Conservation (phyloP, 2,329 filamentous ascomycete genomes). For the Pestalotiopsis fici region DNA sequence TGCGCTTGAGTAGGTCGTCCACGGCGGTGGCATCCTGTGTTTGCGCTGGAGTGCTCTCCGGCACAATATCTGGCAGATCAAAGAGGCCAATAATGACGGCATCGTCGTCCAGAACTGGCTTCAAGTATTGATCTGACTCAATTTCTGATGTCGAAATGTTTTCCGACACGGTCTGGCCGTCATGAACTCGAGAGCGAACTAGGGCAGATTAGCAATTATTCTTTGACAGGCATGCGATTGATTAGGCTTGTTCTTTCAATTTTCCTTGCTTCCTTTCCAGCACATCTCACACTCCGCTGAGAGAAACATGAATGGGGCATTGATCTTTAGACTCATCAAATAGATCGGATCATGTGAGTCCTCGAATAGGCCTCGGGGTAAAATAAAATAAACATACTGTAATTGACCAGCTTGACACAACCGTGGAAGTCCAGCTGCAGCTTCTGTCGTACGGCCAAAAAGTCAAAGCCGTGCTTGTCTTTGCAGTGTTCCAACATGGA, state of each 20-base stretch:
- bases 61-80: constrained; percentile 61
- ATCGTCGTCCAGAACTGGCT: constrained; percentile 86
- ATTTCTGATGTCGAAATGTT: constrained; percentile 65
- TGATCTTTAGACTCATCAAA: too few relatives aligned
- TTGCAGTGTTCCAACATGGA: constrained; percentile 72
- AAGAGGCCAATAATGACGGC: constrained; percentile 86
- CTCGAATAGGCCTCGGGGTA: neutral
- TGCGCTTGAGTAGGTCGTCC: constrained; percentile 47
- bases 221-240: neutral
- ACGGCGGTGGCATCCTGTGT: constrained; percentile 25
- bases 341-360: neutral
- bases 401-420: constrained; percentile 75
- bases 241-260: neutral
- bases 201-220: neutral
- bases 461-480: constrained; percentile 66
- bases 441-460: constrained; percentile 58
- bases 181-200: constrained; percentile 51
- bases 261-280: too few relatives aligned
- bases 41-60: constrained; percentile 22
- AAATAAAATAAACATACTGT: constrained; percentile 37
- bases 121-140: constrained; percentile 77
- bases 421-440: constrained; percentile 71
- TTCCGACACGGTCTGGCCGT: constrained; percentile 49
- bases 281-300: too few relatives aligned
- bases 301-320: too few relatives aligned